Conservation (phyloP, 164 flowering plant species). For the Vitis riparia region DNA sequence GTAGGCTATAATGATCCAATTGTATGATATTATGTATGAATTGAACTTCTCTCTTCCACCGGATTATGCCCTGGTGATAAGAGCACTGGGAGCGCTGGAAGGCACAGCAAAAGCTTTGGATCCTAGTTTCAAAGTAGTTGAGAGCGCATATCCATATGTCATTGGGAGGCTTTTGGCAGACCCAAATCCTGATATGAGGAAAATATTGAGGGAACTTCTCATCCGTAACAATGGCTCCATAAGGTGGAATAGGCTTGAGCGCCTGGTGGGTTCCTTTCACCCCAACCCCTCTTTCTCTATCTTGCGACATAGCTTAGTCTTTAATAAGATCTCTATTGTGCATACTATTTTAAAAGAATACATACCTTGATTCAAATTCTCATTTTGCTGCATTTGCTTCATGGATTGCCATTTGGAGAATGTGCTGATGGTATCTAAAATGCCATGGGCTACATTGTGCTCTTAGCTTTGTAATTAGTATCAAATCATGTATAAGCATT, state of each 20-base stretch:
- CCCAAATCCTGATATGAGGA: constrained; percentile 96
- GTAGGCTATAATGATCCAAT: constrained; percentile 83
- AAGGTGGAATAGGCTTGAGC: constrained; percentile 92
- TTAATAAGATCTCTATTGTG: neutral
- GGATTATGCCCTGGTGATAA: constrained; percentile 88
- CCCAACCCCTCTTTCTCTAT: constrained; percentile 8
- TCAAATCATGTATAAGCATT: too few relatives aligned
- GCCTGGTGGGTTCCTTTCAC: constrained; percentile 50
- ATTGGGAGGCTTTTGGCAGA: constrained; percentile 88
- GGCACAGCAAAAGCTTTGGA: constrained; percentile 96
- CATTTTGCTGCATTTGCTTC: too few relatives aligned
- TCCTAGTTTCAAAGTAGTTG: constrained; percentile 85
- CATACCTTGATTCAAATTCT: too few relatives aligned
- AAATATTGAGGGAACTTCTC: constrained; percentile 80
- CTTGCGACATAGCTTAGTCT: neutral
- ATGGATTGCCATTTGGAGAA: too few relatives aligned
- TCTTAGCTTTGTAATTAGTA: too few relatives aligned
- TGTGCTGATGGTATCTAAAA: too few relatives aligned
- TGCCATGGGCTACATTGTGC: too few relatives aligned
- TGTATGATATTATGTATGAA: constrained; percentile 91
- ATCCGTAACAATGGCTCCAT: constrained; percentile 88
- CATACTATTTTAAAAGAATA: too few relatives aligned
- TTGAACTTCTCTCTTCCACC: constrained; percentile 92
- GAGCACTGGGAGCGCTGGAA: constrained; percentile 94
- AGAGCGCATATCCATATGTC: constrained; percentile 95